Evolutionary conservation across 805 yeast genomes (phyloP).

Genomic region (Nakazawaea wyomingensis): DNA sequence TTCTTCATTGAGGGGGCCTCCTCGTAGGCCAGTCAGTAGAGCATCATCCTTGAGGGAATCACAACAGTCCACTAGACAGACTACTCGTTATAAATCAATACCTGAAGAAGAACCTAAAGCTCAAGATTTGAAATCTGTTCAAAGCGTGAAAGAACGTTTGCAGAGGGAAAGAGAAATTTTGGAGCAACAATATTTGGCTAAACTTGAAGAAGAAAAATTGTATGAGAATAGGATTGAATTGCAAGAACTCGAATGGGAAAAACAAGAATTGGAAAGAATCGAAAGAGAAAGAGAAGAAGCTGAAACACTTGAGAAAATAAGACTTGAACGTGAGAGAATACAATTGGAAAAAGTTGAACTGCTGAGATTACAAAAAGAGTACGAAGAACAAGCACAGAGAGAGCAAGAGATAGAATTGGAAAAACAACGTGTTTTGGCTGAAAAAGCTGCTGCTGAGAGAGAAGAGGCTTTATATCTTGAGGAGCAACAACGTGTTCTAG

Average conservation of each 20-base stretch:
- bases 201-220: conserved; percentile 25
- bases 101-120: conserved; percentile 3
- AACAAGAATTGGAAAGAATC: conserved; percentile 32
- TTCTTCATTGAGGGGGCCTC: conserved; percentile 13
- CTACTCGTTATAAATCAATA: neutral
- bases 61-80: conserved; percentile 13
- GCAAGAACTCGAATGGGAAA: conserved; percentile 33
- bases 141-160: neutral
- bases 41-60: conserved; percentile 18
- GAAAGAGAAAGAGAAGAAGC: conserved; percentile 15
- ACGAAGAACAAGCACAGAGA: neutral
- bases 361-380: neutral
- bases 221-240: conserved; percentile 29
- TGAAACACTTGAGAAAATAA: neutral
- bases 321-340: neutral
- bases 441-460: conserved; percentile 6
- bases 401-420: no score
- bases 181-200: conserved; percentile 21
- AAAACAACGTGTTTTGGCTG: neutral
- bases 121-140: neutral
- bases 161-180: conserved; percentile 20
- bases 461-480: neutral
- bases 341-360: neutral
- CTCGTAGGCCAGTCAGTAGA: conserved; percentile 10
- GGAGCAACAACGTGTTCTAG: neutral